phyloP scores from a whole-genome alignment of 2,329 filamentous ascomycete genomes.

The Monosporascus ibericus region DNA sequence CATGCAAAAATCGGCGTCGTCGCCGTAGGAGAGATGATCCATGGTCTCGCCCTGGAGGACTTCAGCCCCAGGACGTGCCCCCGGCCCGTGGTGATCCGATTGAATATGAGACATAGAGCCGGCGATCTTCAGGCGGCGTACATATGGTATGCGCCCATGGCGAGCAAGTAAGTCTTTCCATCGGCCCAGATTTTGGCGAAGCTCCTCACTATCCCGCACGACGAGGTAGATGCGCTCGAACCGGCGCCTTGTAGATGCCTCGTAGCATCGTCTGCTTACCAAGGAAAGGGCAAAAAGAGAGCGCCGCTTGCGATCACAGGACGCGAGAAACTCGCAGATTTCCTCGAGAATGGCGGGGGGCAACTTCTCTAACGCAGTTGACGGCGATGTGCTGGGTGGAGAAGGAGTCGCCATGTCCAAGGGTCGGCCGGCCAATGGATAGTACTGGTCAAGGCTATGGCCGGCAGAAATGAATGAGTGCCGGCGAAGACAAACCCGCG shows the following conservation, averaged over 20 bases:
- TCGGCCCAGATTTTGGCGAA: neutral
- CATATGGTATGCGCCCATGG: neutral
- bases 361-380: neutral
- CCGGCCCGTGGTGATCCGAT: too few relatives aligned
- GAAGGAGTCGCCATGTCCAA: neutral
- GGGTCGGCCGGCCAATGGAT: neutral
- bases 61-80: neutral
- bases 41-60: neutral
- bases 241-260: neutral
- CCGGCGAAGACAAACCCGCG: neutral
- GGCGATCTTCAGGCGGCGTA: neutral
- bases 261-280: neutral
- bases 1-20: neutral
- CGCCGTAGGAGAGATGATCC: neutral
- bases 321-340: neutral
- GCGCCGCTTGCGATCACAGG: neutral
- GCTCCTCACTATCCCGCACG: neutral
- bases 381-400: neutral
- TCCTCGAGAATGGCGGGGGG: neutral
- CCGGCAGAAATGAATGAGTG: neutral
- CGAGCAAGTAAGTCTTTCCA: neutral
- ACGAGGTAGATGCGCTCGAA: neutral
- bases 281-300: neutral
- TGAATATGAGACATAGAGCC: neutral
- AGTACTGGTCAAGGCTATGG: neutral